These are phyloP conservation scores for Trichoderma arundinaceum DNA, from an alignment of 2,329 filamentous ascomycete genomes.

Conservation along the genomic window DNA sequence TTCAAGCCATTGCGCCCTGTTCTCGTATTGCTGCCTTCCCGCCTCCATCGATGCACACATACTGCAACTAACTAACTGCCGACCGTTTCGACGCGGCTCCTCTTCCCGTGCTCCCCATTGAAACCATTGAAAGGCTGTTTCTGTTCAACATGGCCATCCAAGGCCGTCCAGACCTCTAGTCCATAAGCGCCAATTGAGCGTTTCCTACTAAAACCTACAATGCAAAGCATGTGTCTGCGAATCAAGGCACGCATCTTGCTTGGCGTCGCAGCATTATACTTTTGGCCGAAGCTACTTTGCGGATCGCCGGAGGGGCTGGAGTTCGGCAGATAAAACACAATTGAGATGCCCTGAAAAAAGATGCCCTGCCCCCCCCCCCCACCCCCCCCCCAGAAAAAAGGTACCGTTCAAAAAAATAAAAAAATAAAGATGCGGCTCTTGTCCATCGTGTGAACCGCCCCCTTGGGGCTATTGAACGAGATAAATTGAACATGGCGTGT, in stretches of 20 bases:
- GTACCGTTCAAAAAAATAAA: background rate
- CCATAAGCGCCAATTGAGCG: conserved; percentile 1
- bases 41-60: background rate
- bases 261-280: conserved; percentile 4
- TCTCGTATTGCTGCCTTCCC: conserved; percentile 15
- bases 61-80: conserved; percentile 1
- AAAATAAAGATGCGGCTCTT: background rate
- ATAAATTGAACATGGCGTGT: background rate
- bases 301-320: background rate
- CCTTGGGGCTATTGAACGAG: background rate
- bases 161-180: background rate
- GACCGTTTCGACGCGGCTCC: conserved; percentile 12
- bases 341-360: too few relatives aligned
- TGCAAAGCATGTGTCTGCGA: conserved; percentile 1
- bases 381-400: background rate
- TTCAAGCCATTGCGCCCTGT: conserved; percentile 7
- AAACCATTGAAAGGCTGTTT: conserved; percentile 9
- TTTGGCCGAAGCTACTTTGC: conserved; percentile 22
- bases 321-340: too few relatives aligned
- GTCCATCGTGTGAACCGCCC: background rate
- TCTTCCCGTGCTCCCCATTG: background rate
- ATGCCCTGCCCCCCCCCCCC: too few relatives aligned
- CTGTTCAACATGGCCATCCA: background rate
- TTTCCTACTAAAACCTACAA: background rate
- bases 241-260: conserved; percentile 6